These are phyloP conservation scores for Begonia masoniana DNA, from an alignment of 306 rosid species.

Conservation along the genomic window DNA sequence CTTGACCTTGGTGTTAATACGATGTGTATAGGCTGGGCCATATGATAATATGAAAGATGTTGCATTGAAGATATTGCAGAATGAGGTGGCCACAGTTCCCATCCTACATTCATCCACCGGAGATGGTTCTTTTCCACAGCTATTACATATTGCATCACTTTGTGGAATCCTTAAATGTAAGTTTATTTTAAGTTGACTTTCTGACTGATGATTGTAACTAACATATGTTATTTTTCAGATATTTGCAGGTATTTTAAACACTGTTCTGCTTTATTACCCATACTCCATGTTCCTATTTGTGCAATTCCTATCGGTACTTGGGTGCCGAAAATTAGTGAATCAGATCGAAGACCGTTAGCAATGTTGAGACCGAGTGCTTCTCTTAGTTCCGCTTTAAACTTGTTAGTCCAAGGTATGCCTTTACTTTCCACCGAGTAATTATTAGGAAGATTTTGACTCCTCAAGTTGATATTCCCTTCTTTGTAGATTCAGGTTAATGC, in stretches of 20 bases:
- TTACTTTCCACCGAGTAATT: too few species aligned
- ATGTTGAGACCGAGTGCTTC: slow-evolving; percentile 83
- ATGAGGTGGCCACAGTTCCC: slow-evolving; percentile 85
- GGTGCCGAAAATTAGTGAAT: slow-evolving; percentile 93
- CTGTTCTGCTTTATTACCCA: slow-evolving; percentile 66
- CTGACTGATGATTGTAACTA: slow-evolving; percentile 13
- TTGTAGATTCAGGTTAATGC: too few species aligned
- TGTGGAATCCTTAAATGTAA: slow-evolving; percentile 86
- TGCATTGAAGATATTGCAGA: slow-evolving; percentile 72
- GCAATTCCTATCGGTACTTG: slow-evolving; percentile 89
- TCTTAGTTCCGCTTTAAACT: slow-evolving; percentile 67
- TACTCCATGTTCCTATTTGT: slow-evolving; percentile 76
- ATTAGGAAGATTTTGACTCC: too few species aligned
- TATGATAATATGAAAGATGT: slow-evolving; percentile 77
- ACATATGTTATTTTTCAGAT: slow-evolving; percentile 54
- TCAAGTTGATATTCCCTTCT: too few species aligned
- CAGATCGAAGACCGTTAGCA: slow-evolving; percentile 62
- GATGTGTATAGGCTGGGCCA: slow-evolving; percentile 73
- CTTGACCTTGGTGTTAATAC: not conserved
- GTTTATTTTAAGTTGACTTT: slow-evolving; percentile 4
- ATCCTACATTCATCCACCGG: slow-evolving; percentile 63
- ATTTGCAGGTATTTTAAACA: slow-evolving; percentile 91
- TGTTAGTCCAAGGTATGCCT: slow-evolving; percentile 16
- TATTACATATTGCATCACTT: slow-evolving; percentile 89
- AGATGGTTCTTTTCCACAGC: slow-evolving; percentile 85